Base-by-base conservation (phyloP, 768 basidiomycete species). In the Omphalotus guepiniiformis region DNA sequence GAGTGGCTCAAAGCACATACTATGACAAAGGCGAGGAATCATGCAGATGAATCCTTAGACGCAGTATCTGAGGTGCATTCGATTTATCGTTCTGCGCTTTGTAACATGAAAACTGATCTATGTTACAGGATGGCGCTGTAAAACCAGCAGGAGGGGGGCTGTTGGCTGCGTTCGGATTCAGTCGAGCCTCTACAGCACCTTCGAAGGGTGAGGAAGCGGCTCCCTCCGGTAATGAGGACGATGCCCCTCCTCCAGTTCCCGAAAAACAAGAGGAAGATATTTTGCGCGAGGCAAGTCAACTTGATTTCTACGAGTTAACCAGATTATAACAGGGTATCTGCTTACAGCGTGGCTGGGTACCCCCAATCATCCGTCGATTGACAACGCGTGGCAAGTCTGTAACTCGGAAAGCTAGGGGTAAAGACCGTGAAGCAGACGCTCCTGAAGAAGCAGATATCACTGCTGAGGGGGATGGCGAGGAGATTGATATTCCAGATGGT, bases 1-100 rank as follows among this genome's bases (percentile, higher is more conserved):
- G 46, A 39, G 15, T 47, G 46, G 46, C 46, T 47, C 2, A 47
- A 47, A 28, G 38, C 46, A 7, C 36, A 38, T 39, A 38, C 37
- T 7, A 39, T 47, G 46, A 39, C 29, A 12, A 39, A 25, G n/a
- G 30, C 26, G 23, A 47, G 32, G 38, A 46, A 35, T 32, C 26
- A 34, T 16, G 16, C 30, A 44, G 9, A 25, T 18, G n/a, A 23
- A 47, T 36, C 13, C 34, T 25, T 22, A 36, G 12, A 18, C 34
- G 6, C 23, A 46, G 9, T 32, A 46, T 23, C 44, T 36, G 44
- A 46, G 9, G 44, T 46, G 23, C 13, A 36, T 36, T 9, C 4
- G 11, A 15, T 3, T 18, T n/a, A 32, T 13, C 13, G 18, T 32
- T 3, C 13, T 16, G 16, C 8, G 15, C 6, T 21, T 35, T 3